These are phyloP conservation scores for Penicillium sp. DNA, from an alignment of 2,329 filamentous ascomycete species.

Conservation along the genomic window DNA sequence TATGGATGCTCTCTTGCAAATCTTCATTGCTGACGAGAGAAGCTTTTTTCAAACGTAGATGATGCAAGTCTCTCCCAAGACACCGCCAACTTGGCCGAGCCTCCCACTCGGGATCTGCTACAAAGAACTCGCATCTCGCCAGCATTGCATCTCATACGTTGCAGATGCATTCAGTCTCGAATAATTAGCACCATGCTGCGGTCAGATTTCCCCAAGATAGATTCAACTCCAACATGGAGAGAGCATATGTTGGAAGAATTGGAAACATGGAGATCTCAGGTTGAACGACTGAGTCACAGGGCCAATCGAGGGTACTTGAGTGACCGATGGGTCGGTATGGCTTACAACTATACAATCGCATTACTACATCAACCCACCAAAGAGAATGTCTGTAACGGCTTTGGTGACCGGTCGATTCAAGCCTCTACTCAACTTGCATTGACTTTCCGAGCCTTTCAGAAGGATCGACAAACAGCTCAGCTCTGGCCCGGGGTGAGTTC, in stretches of 20 bases:
- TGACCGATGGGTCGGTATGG: slow-evolving; percentile 28
- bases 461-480: slow-evolving; percentile 27
- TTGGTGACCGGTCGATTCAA: slow-evolving; percentile 19
- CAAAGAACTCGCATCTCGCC: slow-evolving; percentile 27
- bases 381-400: slow-evolving; percentile 15
- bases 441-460: slow-evolving; percentile 27
- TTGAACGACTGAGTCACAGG: slow-evolving; percentile 22
- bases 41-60: slow-evolving; percentile 27
- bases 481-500: slow-evolving; percentile 26
- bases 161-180: slow-evolving; percentile 25
- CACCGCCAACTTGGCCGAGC: slow-evolving; percentile 4
- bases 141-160: slow-evolving; percentile 24
- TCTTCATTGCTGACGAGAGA: neutral
- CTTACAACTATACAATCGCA: slow-evolving; percentile 28
- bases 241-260: slow-evolving; percentile 25
- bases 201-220: slow-evolving; percentile 21
- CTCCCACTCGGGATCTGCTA: slow-evolving; percentile 12
- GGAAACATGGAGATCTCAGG: slow-evolving; percentile 23
- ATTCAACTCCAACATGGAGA: slow-evolving; percentile 19
- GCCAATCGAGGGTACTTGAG: slow-evolving; percentile 23
- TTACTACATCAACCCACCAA: slow-evolving; percentile 25
- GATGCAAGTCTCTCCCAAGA: slow-evolving; percentile 17
- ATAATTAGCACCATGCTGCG: slow-evolving; percentile 27
- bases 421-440: slow-evolving; percentile 22
- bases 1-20: neutral